phyloP scores from a whole-genome alignment of 2,329 filamentous ascomycete species.

The Ilyonectria sp. region DNA sequence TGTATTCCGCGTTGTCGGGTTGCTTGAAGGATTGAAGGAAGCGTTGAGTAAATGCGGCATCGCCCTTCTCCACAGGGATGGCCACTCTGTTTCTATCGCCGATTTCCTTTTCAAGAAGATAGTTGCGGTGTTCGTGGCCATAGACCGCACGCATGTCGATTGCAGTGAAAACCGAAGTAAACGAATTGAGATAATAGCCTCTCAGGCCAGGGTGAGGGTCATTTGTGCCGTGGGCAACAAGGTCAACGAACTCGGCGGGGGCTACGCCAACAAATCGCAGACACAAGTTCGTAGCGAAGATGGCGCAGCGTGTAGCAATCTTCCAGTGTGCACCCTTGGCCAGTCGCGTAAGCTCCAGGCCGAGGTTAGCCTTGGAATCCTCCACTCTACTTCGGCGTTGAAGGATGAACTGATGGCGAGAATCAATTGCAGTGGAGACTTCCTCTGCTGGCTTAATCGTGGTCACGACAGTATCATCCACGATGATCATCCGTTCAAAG shows the following conservation, averaged over 20 bases:
- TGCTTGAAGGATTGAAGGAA: slow-evolving; percentile 85
- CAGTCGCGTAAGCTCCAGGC: no score
- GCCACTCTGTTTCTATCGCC: slow-evolving; percentile 82
- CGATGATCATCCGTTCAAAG: slow-evolving; percentile 87
- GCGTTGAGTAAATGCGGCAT: slow-evolving; percentile 83
- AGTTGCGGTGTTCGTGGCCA: slow-evolving; percentile 89
- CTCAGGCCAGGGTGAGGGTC: slow-evolving; percentile 92
- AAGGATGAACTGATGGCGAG: slow-evolving; percentile 78
- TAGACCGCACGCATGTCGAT: slow-evolving; percentile 91
- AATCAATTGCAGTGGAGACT: slow-evolving; percentile 71
- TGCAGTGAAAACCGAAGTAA: slow-evolving; percentile 84
- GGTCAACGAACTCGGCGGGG: no score
- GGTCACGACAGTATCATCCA: slow-evolving; percentile 80
- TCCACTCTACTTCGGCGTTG: slow-evolving; percentile 83
- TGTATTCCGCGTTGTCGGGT: slow-evolving; percentile 80
- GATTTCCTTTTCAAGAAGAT: slow-evolving; percentile 82
- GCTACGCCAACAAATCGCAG: no score
- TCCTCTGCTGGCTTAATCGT: slow-evolving; percentile 79
- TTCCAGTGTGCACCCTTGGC: no score
- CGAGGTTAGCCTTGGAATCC: no score
- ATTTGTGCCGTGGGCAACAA: slow-evolving; percentile 86
- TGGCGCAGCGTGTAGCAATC: no score
- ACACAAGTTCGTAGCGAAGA: no score
- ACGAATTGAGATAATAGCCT: slow-evolving; percentile 83
- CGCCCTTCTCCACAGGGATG: slow-evolving; percentile 80